Evolutionary conservation across 179 eudicot species (phyloP), one percentile per base, ranked within the genome.

Genomic region (Gypsophila paniculata): DNA sequence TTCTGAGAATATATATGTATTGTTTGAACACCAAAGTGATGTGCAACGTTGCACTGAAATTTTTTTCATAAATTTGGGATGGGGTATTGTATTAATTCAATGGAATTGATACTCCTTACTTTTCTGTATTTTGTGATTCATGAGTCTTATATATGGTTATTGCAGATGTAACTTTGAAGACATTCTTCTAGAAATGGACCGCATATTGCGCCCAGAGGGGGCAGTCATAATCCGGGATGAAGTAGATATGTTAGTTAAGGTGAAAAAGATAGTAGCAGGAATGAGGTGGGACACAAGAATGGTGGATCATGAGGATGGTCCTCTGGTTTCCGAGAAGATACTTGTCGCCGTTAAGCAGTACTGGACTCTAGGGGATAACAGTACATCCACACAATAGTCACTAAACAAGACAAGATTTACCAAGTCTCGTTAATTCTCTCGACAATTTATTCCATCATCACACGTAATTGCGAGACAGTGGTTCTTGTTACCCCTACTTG

Each of bases 181-280:
- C 86, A 89, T 91, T 76, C 89, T 91, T 68, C 34, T 91, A 55
- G 97, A 91, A 81, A 91, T 91, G 97, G 97, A 91, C 71, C 76
- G 94, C 5, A 91, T 91, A 22, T 69, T 91, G 68, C 81, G 97
- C 5, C 97, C 97, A 9, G 97, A 91, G 76, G 91, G 97, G 7
- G 89, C 97, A n/a, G 90, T 91, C 26, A 89, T 91, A 51, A 79
- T 91, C 73, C 82, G 95, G 8, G 97, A 91, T 54, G 84, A 86
- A 55, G 91, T 87, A 12, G 90, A 89, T 66, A 89, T 82, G 23
- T 73, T 91, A 39, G 82, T 83, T 22, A 85, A 86, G 76, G 97
- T 91, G 66, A 87, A 87, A 78, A 87, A 77, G 77, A 84, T 87
- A 23, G 80, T 89, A 22, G 74, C 76, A 4, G 92, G 91, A 34